These are phyloP conservation scores for Cavenderia fasciculata DNA, from an alignment of 78 protist genomes.

Conservation along the genomic window DNA sequence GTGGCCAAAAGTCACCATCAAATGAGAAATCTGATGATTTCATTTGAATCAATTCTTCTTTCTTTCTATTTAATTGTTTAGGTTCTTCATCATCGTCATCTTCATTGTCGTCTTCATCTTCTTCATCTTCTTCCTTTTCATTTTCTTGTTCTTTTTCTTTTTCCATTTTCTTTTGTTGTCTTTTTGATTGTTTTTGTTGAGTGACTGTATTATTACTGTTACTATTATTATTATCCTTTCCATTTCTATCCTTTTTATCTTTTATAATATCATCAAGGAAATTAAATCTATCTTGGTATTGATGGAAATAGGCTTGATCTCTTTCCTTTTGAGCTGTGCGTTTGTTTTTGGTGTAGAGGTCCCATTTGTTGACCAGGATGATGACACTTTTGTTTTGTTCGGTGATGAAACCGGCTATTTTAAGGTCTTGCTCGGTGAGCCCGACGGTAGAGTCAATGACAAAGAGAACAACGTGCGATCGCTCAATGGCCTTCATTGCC, in stretches of 20 bases:
- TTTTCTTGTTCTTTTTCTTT: background rate
- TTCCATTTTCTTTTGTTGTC: slow-evolving; percentile 12
- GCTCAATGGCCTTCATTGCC: slow-evolving; percentile 80
- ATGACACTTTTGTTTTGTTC: slow-evolving; percentile 55
- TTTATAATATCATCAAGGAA: background rate
- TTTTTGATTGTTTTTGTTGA: background rate
- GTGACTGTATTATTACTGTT: background rate
- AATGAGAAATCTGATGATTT: slow-evolving; percentile 1
- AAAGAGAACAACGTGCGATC: slow-evolving; percentile 71
- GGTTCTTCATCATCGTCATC: background rate
- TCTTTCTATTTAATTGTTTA: background rate
- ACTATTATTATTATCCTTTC: background rate
- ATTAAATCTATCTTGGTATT: slow-evolving; percentile 28
- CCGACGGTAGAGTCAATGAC: slow-evolving; percentile 82
- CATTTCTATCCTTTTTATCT: background rate
- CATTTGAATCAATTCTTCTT: background rate
- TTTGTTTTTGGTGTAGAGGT: slow-evolving; percentile 38
- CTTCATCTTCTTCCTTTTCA: background rate
- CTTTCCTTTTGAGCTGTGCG: background rate
- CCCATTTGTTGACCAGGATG: slow-evolving; percentile 86
- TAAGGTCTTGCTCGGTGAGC: slow-evolving; percentile 71
- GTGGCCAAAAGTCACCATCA: background rate
- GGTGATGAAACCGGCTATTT: slow-evolving; percentile 39
- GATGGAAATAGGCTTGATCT: slow-evolving; percentile 28
- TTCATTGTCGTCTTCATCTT: slow-evolving; percentile 23